Evolutionary conservation across 2,329 filamentous ascomycete species (phyloP).

Genomic region (Arthrocladium fulminans): DNA sequence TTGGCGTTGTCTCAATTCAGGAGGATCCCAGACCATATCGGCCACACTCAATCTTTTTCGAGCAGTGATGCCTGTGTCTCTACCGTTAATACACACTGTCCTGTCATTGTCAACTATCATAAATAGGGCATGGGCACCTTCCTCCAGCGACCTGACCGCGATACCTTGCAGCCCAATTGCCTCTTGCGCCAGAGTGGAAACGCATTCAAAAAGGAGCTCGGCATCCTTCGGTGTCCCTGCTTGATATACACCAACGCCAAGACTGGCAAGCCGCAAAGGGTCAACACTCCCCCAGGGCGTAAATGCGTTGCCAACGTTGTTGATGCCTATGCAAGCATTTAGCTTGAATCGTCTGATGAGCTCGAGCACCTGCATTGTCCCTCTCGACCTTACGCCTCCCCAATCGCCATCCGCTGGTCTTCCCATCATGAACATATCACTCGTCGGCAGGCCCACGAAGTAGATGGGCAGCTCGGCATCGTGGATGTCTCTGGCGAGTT

Average conservation of each 20-base stretch:
- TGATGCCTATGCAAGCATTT: constrained; percentile 55
- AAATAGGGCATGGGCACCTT: constrained; percentile 17
- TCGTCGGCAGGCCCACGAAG: constrained; percentile 62
- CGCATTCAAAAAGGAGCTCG: constrained; percentile 48
- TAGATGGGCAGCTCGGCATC: constrained; percentile 47
- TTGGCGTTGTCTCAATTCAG: constrained; percentile 23
- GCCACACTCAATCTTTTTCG: constrained; percentile 26
- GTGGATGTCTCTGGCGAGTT: constrained; percentile 41
- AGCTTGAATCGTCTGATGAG: constrained; percentile 52
- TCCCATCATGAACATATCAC: constrained; percentile 64
- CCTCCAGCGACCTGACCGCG: constrained; percentile 3
- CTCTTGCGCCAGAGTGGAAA: constrained; percentile 36
- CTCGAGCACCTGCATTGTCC: constrained; percentile 53
- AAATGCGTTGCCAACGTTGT: constrained; percentile 68
- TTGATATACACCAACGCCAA: constrained; percentile 60
- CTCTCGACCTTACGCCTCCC: constrained; percentile 38
- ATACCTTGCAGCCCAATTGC: constrained; percentile 27
- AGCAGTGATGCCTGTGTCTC: constrained; percentile 15
- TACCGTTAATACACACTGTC: constrained; percentile 23
- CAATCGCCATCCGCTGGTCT: constrained; percentile 25
- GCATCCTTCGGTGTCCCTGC: constrained; percentile 53
- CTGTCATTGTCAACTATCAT: constrained; percentile 25
- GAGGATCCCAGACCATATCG: constrained; percentile 33
- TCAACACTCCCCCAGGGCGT: constrained; percentile 61
- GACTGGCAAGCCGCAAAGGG: constrained; percentile 53